Conservation (phyloP, 176 grass and related monocot genomes). For the Eragrostis nindensis region DNA sequence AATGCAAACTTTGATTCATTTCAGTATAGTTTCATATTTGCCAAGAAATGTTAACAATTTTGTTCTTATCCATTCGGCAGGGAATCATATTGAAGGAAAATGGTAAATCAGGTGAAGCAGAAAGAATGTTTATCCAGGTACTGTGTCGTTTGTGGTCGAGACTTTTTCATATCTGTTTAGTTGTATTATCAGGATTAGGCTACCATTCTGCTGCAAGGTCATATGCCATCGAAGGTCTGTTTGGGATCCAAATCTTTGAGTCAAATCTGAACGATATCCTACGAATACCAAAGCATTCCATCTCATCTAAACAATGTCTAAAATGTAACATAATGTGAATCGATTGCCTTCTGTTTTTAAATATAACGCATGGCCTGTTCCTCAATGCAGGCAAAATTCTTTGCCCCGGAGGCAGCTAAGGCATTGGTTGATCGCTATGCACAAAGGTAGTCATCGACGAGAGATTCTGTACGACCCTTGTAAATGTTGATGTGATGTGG, state of each 20-base stretch:
- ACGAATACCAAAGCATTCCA: no score
- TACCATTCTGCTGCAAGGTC: neutral
- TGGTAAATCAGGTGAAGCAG: constrained; percentile 81
- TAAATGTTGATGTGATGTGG: neutral
- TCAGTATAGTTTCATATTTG: neutral
- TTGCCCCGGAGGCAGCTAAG: constrained; percentile 76
- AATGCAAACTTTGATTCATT: constrained; percentile 6
- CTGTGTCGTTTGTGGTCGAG: constrained; percentile 22
- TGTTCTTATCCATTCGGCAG: constrained; percentile 48
- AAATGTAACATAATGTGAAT: neutral
- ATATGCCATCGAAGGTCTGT: constrained; percentile 3
- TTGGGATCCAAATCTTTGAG: neutral
- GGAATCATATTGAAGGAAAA: constrained; percentile 94
- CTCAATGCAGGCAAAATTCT: constrained; percentile 83
- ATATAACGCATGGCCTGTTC: constrained; percentile 28
- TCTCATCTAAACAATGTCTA: neutral
- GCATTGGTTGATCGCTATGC: constrained; percentile 86
- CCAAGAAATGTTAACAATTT: neutral
- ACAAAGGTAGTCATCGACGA: constrained; percentile 16
- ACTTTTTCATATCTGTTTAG: neutral
- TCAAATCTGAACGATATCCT: neutral
- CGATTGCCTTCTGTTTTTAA: neutral
- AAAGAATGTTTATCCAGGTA: constrained; percentile 99
- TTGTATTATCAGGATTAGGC: neutral
- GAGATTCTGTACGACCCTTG: neutral